Percentiles rank a stretch among this genome's conserved stretches.
These are phyloP conservation scores for Xylaria digitata DNA, from an alignment of 2,329 filamentous ascomycete genomes.

Conservation along the genomic window DNA sequence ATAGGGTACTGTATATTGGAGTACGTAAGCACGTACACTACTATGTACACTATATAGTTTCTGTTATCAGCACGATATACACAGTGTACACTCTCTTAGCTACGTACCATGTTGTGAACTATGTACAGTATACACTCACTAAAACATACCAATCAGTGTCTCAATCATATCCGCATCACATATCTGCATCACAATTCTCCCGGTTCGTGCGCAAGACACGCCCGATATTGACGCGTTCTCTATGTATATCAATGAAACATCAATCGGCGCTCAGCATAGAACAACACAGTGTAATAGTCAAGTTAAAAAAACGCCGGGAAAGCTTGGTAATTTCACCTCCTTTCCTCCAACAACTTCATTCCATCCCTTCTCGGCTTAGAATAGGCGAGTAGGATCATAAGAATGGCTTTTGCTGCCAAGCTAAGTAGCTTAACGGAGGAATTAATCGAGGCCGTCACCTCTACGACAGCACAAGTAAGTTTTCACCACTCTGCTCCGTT, in stretches of 20 bases:
- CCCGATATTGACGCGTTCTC: slow-evolving; percentile 18
- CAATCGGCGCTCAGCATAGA: not conserved
- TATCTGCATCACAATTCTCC: no score
- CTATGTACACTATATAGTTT: no score
- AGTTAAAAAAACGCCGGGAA: no score
- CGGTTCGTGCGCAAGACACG: slow-evolving; percentile 2
- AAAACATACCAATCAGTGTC: no score
- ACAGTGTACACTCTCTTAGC: not conserved
- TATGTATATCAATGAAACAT: slow-evolving; percentile 1
- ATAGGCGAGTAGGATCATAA: slow-evolving; percentile 1
- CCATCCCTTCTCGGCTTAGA: not conserved
- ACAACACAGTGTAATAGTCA: not conserved
- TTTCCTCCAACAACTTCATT: not conserved
- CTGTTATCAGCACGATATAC: no score
- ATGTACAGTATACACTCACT: no score
- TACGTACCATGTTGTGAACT: no score
- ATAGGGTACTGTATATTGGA: no score
- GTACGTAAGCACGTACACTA: no score
- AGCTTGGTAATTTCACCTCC: no score
- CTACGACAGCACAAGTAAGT: slow-evolving; percentile 64
- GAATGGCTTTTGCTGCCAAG: slow-evolving; percentile 77
- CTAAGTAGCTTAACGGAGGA: slow-evolving; percentile 75
- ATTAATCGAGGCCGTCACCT: slow-evolving; percentile 73
- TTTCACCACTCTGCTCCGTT: slow-evolving; percentile 6
- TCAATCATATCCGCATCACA: no score